Base-by-base conservation (phyloP, 1,139 yeast species). In the Kodamaea ohmeri region DNA sequence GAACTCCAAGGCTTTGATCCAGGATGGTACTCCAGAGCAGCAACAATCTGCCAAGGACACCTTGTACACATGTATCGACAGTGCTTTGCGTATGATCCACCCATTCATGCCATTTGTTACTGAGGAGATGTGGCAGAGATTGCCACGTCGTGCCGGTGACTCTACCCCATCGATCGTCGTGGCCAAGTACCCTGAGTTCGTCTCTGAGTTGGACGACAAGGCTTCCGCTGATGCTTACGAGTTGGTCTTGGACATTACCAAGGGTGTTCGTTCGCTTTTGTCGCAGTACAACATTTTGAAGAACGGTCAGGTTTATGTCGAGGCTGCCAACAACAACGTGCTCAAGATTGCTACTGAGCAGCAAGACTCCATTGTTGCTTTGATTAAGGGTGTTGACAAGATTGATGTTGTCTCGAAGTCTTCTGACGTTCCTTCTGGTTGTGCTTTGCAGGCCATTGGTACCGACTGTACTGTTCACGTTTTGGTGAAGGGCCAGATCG, bases 71-170 rank as follows among this genome's bases (percentile, higher is more conserved):
- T 78, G 95, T 68, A 76, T 92, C 51, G 97, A 92, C 58, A 85
- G 87, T 49, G 97, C 97, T 13, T 76, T 92, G 70, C 83, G 78
- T 63, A 65, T 92, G 70, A 92, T 90, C 53, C 97, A 92, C 60
- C 98, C 98, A 62, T 92, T 88, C 73, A 92, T 92, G 98, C 98
- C 98, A 36, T 92, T 79, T 61, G 73, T 92, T 49, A 82, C 97
- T 36, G 98, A 92, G 67, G 98, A 92, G 72, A 78, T 92, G 85
- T 92, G 97, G 97, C 98, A 92, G 70, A 87, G 97, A 67, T 71
- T 92, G 56, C 97, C 98, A 51, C 83, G 87, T 57, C 81, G 97
- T 60, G 78, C 79, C 15, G 70, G 80, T 38, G 96, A 87, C 55
- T 62, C 63, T 13, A 71, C 86, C 17, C 69, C 66, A 36, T 77